Percentiles rank a stretch among this genome's conserved stretches.
Conservation (phyloP, 2,329 filamentous ascomycete species). For the Thelonectria rubi region DNA sequence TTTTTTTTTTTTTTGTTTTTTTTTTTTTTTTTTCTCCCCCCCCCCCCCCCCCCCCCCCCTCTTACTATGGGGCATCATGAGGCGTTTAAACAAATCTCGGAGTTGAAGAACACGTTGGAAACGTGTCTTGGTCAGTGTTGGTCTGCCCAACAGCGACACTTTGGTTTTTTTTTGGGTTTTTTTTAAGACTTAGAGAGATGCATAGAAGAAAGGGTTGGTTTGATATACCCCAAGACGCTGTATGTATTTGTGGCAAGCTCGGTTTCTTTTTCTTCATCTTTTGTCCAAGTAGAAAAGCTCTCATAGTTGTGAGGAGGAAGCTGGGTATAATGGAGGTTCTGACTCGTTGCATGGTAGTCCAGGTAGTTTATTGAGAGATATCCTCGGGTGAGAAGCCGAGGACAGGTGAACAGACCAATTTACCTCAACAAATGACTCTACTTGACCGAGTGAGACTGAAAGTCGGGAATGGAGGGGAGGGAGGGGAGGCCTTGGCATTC, state of each 20-base stretch:
- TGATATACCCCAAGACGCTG: slow-evolving; percentile 28
- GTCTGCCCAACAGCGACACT: slow-evolving; percentile 17
- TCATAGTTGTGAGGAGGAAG: slow-evolving; percentile 8
- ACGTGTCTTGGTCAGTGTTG: slow-evolving; percentile 7
- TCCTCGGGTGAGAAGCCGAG: neutral
- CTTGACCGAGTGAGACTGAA: no score
- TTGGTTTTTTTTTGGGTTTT: slow-evolving; percentile 1
- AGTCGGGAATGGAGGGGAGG: no score
- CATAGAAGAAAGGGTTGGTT: slow-evolving; percentile 32
- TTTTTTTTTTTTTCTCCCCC: neutral
- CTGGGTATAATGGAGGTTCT: neutral
- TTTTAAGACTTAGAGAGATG: slow-evolving; percentile 34
- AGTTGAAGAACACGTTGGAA: slow-evolving; percentile 12
- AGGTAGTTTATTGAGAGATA: neutral
- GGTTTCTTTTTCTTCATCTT: neutral
- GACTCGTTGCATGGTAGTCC: neutral
- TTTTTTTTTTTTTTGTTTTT: no score
- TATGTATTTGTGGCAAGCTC: slow-evolving; percentile 20
- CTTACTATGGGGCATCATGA: slow-evolving; percentile 19
- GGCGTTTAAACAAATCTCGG: slow-evolving; percentile 25
- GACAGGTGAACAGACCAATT: neutral
- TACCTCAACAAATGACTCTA: neutral
- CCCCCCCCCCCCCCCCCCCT: neutral
- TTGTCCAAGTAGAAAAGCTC: slow-evolving; percentile 12
- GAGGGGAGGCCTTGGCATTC: no score